Conservation (phyloP, 1,139 yeast genomes). For the Arxiozyma bovina region DNA sequence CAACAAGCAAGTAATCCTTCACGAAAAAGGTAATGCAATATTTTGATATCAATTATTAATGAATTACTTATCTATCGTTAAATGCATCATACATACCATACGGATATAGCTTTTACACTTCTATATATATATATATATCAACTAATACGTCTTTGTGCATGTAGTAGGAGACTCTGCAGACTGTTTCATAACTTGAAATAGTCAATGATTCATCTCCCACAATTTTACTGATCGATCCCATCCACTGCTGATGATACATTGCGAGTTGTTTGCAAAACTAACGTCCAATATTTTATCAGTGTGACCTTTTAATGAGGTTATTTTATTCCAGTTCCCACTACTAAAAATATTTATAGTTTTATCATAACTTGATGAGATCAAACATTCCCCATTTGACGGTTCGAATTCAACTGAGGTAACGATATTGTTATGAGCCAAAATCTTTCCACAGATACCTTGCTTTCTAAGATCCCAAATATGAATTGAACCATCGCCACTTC, state of each 20-base stretch:
- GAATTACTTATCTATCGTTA: background rate
- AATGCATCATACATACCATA: background rate
- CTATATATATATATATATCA: too few species aligned
- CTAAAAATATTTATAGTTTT: conserved; percentile 56
- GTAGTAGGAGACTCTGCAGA: background rate
- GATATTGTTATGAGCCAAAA: conserved; percentile 71
- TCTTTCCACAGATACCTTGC: conserved; percentile 37
- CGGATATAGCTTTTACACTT: too few species aligned
- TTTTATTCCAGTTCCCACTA: conserved; percentile 61
- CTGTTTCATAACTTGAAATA: too few species aligned
- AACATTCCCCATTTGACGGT: conserved; percentile 39
- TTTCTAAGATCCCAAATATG: conserved; percentile 81
- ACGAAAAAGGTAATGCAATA: conserved; percentile 7
- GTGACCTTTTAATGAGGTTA: conserved; percentile 51
- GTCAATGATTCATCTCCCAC: conserved; percentile 36
- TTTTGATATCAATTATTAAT: background rate
- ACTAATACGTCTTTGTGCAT: too few species aligned
- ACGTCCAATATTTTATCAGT: conserved; percentile 67
- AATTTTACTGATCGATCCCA: conserved; percentile 76
- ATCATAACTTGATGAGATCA: conserved; percentile 66
- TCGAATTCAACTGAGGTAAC: conserved; percentile 60
- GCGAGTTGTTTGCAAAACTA: conserved; percentile 43
- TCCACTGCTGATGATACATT: conserved; percentile 53
- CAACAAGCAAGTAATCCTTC: conserved; percentile 3
- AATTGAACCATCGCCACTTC: conserved; percentile 73